A percentile compares a stretch with the other conserved stretches of the same genome.
phyloP scores from a whole-genome alignment of 2,329 filamentous ascomycete species.

The Diplodia sapinea region DNA sequence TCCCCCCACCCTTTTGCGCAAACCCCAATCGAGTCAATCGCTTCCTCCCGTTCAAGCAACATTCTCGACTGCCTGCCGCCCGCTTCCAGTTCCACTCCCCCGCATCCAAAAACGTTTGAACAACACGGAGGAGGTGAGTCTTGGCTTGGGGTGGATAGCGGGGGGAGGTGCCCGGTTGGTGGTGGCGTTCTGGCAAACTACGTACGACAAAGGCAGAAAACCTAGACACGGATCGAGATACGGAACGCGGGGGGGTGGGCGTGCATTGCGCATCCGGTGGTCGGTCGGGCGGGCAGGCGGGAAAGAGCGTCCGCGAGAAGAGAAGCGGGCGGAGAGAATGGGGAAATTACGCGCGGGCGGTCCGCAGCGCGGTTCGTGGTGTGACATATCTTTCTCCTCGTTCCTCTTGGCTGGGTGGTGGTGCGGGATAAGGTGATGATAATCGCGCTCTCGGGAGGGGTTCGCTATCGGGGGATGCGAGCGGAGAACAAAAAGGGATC shows the following conservation, averaged over 20 bases:
- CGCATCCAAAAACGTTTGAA: not conserved
- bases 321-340: not conserved
- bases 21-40: not conserved
- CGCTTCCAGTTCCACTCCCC: not conserved
- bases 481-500: not conserved
- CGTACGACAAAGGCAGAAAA: too few relatives aligned
- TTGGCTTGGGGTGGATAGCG: not conserved
- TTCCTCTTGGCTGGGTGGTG: not conserved
- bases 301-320: too few relatives aligned
- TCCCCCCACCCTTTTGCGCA: not conserved
- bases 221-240: too few relatives aligned
- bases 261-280: not conserved
- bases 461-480: not conserved
- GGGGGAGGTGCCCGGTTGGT: not conserved
- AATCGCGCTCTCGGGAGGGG: not conserved
- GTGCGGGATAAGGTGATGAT: constrained; percentile 19
- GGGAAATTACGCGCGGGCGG: not conserved
- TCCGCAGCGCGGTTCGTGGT: constrained; percentile 25
- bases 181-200: too few relatives aligned
- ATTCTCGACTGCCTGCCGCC: not conserved
- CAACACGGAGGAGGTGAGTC: not conserved
- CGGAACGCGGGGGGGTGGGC: not conserved
- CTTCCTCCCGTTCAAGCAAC: not conserved
- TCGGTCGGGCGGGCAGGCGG: not conserved
- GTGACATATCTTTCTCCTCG: constrained; percentile 1